Evolutionary conservation across 2,329 filamentous ascomycete genomes (phyloP).

Genomic region (Aspergillus amoenus): DNA sequence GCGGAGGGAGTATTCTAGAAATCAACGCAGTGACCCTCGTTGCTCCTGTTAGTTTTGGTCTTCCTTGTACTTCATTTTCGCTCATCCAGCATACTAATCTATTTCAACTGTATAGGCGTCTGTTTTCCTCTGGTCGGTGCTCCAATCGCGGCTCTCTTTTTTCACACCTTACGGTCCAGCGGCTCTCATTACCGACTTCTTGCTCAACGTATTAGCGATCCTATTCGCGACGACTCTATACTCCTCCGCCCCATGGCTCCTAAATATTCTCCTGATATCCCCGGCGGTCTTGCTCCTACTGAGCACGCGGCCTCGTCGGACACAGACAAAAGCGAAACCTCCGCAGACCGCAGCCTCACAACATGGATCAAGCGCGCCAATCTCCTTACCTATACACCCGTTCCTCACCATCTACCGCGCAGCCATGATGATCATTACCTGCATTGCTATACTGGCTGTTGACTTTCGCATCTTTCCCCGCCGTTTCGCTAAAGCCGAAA

Average conservation of each 20-base stretch:
- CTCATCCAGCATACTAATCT: neutral
- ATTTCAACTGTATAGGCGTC: constrained; percentile 60
- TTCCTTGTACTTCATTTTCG: constrained; percentile 3
- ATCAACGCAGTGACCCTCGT: constrained; percentile 84
- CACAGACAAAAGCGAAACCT: constrained; percentile 36
- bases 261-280: constrained; percentile 71
- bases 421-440: constrained; percentile 87
- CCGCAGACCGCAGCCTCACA: constrained; percentile 24
- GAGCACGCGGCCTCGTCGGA: constrained; percentile 30
- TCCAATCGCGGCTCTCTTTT: constrained; percentile 80
- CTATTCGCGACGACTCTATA: constrained; percentile 87
- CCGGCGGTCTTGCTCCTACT: constrained; percentile 66
- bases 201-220: constrained; percentile 79
- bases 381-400: constrained; percentile 74
- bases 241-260: constrained; percentile 68
- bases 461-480: constrained; percentile 92
- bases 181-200: constrained; percentile 74
- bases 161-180: constrained; percentile 73
- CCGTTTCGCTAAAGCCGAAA: constrained; percentile 95
- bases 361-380: constrained; percentile 31
- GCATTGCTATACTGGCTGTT: constrained; percentile 89
- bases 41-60: constrained; percentile 66
- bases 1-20: constrained; percentile 78
- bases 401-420: constrained; percentile 92
- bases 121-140: constrained; percentile 80